A percentile compares a stretch with the other conserved stretches of the same genome.
Evolutionary conservation across 371 early-diverging fungal genomes (phyloP).

Genomic region (Lichtheimia corymbifera): DNA sequence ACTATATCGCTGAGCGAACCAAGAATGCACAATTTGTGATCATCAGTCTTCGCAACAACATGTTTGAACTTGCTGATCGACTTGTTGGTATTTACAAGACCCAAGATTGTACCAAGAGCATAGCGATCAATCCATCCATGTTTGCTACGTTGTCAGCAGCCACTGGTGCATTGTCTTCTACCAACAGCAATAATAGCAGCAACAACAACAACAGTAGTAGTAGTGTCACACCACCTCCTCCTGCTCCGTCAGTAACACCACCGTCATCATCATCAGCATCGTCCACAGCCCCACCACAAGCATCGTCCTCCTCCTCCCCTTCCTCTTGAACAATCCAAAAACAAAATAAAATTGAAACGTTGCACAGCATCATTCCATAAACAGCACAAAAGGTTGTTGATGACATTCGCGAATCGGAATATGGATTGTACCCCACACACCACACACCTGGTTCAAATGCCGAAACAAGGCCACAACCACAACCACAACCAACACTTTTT

Average conservation of each 20-base stretch:
- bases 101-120: slow-evolving; percentile 84
- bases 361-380: background rate
- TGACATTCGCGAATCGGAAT: slow-evolving; percentile 14
- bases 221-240: too few relatives aligned
- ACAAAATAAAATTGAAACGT: background rate
- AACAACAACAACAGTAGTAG: background rate
- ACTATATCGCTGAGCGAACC: slow-evolving; percentile 98
- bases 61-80: slow-evolving; percentile 99
- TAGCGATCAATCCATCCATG: slow-evolving; percentile 75
- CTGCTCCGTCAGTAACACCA: background rate
- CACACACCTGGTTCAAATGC: slow-evolving; percentile 1
- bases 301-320: too few relatives aligned
- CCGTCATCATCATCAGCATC: background rate
- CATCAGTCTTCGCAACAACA: slow-evolving; percentile 98
- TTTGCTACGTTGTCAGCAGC: slow-evolving; percentile 18
- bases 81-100: slow-evolving; percentile 99
- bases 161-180: background rate
- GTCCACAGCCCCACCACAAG: background rate
- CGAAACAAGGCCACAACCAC: background rate
- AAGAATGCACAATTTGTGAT: slow-evolving; percentile 99
- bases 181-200: background rate
- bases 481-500: background rate
- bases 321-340: too few relatives aligned
- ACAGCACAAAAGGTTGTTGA: slow-evolving; percentile 8
- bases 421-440: slow-evolving; percentile 6